Base-by-base conservation (phyloP, 768 basidiomycete genomes). In the Boletus rubropictus region DNA sequence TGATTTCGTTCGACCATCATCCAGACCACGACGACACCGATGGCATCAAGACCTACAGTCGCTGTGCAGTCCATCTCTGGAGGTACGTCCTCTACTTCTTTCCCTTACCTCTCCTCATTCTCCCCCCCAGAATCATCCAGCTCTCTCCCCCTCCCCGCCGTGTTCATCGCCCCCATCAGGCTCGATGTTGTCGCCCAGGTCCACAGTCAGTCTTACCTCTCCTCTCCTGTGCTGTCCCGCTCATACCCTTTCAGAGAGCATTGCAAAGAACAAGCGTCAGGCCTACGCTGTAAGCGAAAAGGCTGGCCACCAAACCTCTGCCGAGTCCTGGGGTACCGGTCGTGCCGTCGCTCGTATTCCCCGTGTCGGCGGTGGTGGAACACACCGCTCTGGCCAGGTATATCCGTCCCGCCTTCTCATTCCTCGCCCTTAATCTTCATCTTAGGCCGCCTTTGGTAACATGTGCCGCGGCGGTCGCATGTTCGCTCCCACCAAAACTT, bases 391-490 rank as follows among this genome's bases (percentile, higher is more conserved):
- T 48, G 96, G 96, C 51, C 95, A 94, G 81, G 87, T 87, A 54
- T 43, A 2, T 28, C 18, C 20, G 7, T 17, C 24, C 4, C 17
- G 8, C 7, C 27, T 7, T 33, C 21, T 34, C 9, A 17, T 18
- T 31, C 33, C 25, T 4, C 24, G 35, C 32, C 43, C 45, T 11
- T 42, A 39, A 60, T 33, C 49, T 31, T 39, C 11, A 20, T 14
- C 29, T 21, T 46, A 95, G 86, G 96, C 91, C 69, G 96, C 96
- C 27, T 98, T 98, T 75, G 96, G 96, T 65, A 98, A 98, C 87
- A 98, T 99, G 96, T 98, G 95, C 80, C 89, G 96, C 72, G 95
- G 96, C 66, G 96, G 96, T 77, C 92, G 96, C 67, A 98, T 99
- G 96, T 98, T 99, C 73, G 95, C 95, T 24, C 96, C 96, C 15